Evolutionary conservation across 2,329 filamentous ascomycete species (phyloP), one percentile per base, ranked within the genome.

Genomic region (Bipolaris cookei): DNA sequence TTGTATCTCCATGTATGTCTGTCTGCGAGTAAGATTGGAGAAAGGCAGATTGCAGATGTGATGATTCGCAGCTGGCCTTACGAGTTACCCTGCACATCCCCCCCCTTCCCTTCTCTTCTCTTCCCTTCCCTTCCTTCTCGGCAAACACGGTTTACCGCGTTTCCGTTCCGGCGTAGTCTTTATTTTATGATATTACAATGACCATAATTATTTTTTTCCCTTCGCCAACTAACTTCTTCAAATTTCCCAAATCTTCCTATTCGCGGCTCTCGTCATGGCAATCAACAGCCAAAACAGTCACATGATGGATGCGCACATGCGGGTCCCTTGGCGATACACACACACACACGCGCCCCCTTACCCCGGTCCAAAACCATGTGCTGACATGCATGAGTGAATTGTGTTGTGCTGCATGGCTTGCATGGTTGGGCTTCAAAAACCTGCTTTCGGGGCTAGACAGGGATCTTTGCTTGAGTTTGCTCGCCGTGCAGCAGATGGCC

Each of bases 351-450:
- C 35, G n/a, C 35, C 53, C 39, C 25, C 35, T 14, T 25, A 25
- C 28, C 25, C 23, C 47, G n/a, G 37, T 50, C 16, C 7, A 6
- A 11, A 10, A 28, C 11, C 35, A 49, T 49, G 50, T 41, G 48
- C 54, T 52, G 42, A 47, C 48, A 56, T 41, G 54, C 48, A 56
- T 52, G 48, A 42, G 25, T 37, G 43, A 38, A n/a, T 44, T 44
- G 48, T 52, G 48, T 56, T 56, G 42, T 46, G 50, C 54, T 51
- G 54, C 54, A 37, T 56, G 54, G 54, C 54, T 45, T 56, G 48
- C 54, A 56, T 56, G 54, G 54, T 56, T 56, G 48, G 54, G 54
- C 54, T 52, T 38, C 50, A 23, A 46, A 16, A 18, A n/a, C n/a
- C n/a, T n/a, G n/a, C n/a, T n/a, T n/a, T n/a, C n/a, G n/a, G n/a